phyloP scores from a whole-genome alignment of 371 early-diverging fungal genomes.

The Lichtheimia ornata region DNA sequence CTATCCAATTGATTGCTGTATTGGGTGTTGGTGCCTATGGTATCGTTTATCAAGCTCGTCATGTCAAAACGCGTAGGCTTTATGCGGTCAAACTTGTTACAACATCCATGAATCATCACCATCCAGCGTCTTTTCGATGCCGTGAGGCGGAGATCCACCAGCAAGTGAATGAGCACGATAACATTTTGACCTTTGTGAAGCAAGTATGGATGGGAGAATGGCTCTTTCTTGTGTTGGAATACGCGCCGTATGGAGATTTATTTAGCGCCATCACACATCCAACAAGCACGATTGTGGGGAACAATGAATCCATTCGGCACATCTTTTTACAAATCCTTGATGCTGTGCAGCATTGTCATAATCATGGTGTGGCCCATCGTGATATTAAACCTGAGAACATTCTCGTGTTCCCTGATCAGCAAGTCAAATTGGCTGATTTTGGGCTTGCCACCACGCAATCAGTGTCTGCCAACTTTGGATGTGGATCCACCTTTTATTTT shows the following conservation, averaged over 20 bases:
- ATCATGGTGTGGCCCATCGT: slow-evolving; percentile 80
- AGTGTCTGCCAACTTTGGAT: slow-evolving; percentile 75
- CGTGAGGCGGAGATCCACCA: background rate
- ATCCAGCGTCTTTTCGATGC: background rate
- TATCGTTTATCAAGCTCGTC: slow-evolving; percentile 61
- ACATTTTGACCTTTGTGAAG: slow-evolving; percentile 70
- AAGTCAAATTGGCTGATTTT: slow-evolving; percentile 77
- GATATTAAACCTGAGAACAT: slow-evolving; percentile 95
- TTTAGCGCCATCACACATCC: slow-evolving; percentile 65
- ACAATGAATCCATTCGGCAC: slow-evolving; percentile 63
- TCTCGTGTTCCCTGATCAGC: slow-evolving; percentile 53
- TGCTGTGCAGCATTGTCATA: slow-evolving; percentile 82
- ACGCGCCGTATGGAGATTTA: slow-evolving; percentile 75
- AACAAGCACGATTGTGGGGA: slow-evolving; percentile 50
- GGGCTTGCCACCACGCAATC: slow-evolving; percentile 72
- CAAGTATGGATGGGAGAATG: slow-evolving; percentile 69
- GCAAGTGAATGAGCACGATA: slow-evolving; percentile 61
- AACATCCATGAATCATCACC: background rate
- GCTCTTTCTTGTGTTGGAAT: slow-evolving; percentile 81
- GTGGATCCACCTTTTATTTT: slow-evolving; percentile 89
- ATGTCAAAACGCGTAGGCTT: slow-evolving; percentile 32
- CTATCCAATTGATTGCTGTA: slow-evolving; percentile 45
- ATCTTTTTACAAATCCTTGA: slow-evolving; percentile 83
- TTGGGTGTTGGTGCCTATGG: slow-evolving; percentile 76
- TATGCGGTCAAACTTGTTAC: slow-evolving; percentile 63